These are phyloP conservation scores for Gnomoniopsis smithogilvyi DNA, from an alignment of 2,329 filamentous ascomycete species.

Conservation along the genomic window DNA sequence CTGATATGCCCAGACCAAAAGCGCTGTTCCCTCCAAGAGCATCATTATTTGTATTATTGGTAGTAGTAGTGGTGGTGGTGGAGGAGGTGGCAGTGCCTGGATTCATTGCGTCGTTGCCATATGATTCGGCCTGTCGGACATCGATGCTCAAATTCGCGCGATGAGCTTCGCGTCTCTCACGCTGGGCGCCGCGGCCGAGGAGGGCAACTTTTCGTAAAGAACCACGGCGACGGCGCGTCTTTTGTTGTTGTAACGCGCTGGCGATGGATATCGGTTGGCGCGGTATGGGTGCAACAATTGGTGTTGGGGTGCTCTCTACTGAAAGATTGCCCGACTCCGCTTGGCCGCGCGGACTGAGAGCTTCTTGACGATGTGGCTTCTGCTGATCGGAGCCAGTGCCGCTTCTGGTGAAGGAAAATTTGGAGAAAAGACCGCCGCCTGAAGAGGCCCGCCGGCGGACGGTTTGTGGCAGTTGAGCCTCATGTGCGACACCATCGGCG, in stretches of 20 bases:
- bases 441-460: slow-evolving; percentile 43
- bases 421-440: slow-evolving; percentile 58
- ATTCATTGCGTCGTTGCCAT: slow-evolving; percentile 10
- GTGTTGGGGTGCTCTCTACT: background rate
- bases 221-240: slow-evolving; percentile 70
- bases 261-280: slow-evolving; percentile 31
- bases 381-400: slow-evolving; percentile 30
- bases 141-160: slow-evolving; percentile 41
- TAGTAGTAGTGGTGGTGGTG: slow-evolving; percentile 9
- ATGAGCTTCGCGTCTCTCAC: slow-evolving; percentile 50
- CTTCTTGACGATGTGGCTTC: slow-evolving; percentile 18
- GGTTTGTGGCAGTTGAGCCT: background rate
- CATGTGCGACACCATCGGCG: background rate
- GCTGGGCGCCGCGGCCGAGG: slow-evolving; percentile 68
- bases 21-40: slow-evolving; percentile 23
- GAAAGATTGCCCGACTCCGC: slow-evolving; percentile 9
- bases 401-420: slow-evolving; percentile 63
- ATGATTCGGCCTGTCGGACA: slow-evolving; percentile 29
- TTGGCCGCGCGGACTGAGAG: slow-evolving; percentile 16
- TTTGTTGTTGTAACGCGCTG: slow-evolving; percentile 43
- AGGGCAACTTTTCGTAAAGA: slow-evolving; percentile 86
- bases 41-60: background rate
- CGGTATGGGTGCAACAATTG: slow-evolving; percentile 26
- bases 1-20: slow-evolving; percentile 46
- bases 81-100: slow-evolving; percentile 5